Evolutionary conservation across 305 asterid genomes (phyloP).

Genomic region (Fraxinus baroniana): DNA sequence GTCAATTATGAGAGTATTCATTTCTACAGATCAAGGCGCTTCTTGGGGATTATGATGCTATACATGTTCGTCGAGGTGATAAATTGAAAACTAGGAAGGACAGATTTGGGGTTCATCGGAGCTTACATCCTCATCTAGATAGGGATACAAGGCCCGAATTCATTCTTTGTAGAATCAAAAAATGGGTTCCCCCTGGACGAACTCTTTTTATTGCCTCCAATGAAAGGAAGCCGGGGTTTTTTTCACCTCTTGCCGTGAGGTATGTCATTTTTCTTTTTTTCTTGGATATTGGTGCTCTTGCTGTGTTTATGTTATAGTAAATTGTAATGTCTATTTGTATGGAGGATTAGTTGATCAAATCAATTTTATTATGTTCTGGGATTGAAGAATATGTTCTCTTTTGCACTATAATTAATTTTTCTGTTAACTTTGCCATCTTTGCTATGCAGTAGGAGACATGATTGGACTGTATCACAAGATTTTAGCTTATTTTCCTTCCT

Average conservation of each 20-base stretch:
- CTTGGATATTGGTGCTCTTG: conserved; percentile 4
- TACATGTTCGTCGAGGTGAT: conserved; percentile 97
- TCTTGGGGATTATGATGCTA: conserved; percentile 89
- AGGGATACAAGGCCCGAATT: conserved; percentile 87
- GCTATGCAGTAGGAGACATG: not conserved
- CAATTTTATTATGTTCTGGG: not conserved
- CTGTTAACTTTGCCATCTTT: not conserved
- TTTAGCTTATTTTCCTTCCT: not conserved
- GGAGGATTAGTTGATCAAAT: not conserved
- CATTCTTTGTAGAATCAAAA: conserved; percentile 79
- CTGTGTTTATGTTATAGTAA: not conserved
- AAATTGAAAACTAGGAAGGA: conserved; percentile 80
- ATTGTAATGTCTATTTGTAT: not conserved
- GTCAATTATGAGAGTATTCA: conserved; percentile 10
- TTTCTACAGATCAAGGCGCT: conserved; percentile 61
- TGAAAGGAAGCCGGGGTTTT: conserved; percentile 78
- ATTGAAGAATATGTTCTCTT: not conserved
- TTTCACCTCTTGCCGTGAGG: conserved; percentile 72
- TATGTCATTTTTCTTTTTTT: conserved; percentile 23
- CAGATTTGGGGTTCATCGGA: conserved; percentile 73
- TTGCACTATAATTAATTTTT: not conserved
- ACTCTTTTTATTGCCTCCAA: conserved; percentile 87
- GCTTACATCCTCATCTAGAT: conserved; percentile 83
- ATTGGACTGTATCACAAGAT: not conserved
- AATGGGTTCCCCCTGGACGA: conserved; percentile 82